Conservation (phyloP, 108 stramenopile species). For the Skeletonema grethae region DNA sequence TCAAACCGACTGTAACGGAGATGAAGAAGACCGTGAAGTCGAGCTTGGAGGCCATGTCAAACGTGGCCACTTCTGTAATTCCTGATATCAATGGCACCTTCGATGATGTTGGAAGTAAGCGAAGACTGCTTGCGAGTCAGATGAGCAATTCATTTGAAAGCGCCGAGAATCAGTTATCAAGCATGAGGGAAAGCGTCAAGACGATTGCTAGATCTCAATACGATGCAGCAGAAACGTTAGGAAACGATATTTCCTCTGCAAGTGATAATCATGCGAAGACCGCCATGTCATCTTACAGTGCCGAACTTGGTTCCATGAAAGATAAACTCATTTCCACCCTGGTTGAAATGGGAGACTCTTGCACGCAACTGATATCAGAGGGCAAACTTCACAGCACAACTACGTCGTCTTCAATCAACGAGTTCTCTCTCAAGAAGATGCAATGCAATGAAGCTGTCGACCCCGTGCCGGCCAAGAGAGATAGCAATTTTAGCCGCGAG, state of each 20-base stretch:
- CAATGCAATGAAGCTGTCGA: slow-evolving; percentile 44
- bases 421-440: slow-evolving; percentile 46
- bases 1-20: slow-evolving; percentile 25
- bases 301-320: slow-evolving; percentile 40
- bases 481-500: slow-evolving; percentile 32
- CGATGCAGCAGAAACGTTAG: slow-evolving; percentile 17
- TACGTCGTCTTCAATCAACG: slow-evolving; percentile 32
- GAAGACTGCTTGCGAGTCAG: slow-evolving; percentile 12
- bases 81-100: slow-evolving; percentile 13
- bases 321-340: slow-evolving; percentile 23
- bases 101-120: slow-evolving; percentile 16
- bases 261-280: slow-evolving; percentile 15
- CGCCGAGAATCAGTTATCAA: slow-evolving; percentile 6
- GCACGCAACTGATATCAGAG: slow-evolving; percentile 11
- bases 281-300: slow-evolving; percentile 16
- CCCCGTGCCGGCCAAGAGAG: slow-evolving; percentile 26
- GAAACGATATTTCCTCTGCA: slow-evolving; percentile 5
- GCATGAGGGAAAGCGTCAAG: slow-evolving; percentile 22
- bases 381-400: slow-evolving; percentile 11
- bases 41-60: slow-evolving; percentile 20
- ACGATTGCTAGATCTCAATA: slow-evolving; percentile 32
- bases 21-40: slow-evolving; percentile 30
- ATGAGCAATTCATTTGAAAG: slow-evolving; percentile 21
- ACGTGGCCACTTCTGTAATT: slow-evolving; percentile 16
- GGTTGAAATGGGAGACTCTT: slow-evolving; percentile 16